A percentile compares a stretch with the other conserved stretches of the same genome.
phyloP scores from a whole-genome alignment of 768 basidiomycete genomes.

The Auricularia cornea region DNA sequence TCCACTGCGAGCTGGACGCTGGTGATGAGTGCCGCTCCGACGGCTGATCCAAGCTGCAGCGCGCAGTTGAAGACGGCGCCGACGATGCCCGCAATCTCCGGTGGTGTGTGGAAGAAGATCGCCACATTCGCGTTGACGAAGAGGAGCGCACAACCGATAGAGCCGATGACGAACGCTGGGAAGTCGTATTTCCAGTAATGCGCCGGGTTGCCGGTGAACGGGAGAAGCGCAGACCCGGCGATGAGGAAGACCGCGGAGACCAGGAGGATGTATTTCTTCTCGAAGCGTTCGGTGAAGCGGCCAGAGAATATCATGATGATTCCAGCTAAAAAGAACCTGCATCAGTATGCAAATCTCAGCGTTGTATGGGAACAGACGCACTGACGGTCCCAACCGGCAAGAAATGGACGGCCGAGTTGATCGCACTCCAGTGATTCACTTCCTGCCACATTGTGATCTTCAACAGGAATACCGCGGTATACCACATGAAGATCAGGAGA shows the following conservation, averaged over 20 bases:
- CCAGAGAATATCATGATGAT: background rate
- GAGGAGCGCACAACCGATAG: conserved; percentile 35
- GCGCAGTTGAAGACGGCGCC: conserved; percentile 50
- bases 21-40: conserved; percentile 40
- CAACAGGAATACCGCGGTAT: conserved; percentile 26
- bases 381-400: background rate
- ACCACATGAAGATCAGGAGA: conserved; percentile 36
- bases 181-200: conserved; percentile 42
- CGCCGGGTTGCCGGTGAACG: conserved; percentile 30
- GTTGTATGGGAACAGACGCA: too few relatives aligned
- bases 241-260: conserved; percentile 31
- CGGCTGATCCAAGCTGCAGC: conserved; percentile 44
- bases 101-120: conserved; percentile 39
- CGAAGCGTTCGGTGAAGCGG: background rate
- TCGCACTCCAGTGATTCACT: conserved; percentile 34
- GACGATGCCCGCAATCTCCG: conserved; percentile 41
- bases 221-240: conserved; percentile 33
- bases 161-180: conserved; percentile 43
- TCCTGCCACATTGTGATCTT: conserved; percentile 34
- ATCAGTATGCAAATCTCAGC: too few relatives aligned
- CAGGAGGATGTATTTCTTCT: conserved; percentile 38
- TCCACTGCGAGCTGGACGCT: conserved; percentile 42
- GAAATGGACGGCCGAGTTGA: conserved; percentile 29
- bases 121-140: conserved; percentile 45
- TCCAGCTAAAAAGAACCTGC: too few relatives aligned